These are phyloP conservation scores for Omphalotus guepiniiformis DNA, from an alignment of 768 basidiomycete species.

Conservation along the genomic window DNA sequence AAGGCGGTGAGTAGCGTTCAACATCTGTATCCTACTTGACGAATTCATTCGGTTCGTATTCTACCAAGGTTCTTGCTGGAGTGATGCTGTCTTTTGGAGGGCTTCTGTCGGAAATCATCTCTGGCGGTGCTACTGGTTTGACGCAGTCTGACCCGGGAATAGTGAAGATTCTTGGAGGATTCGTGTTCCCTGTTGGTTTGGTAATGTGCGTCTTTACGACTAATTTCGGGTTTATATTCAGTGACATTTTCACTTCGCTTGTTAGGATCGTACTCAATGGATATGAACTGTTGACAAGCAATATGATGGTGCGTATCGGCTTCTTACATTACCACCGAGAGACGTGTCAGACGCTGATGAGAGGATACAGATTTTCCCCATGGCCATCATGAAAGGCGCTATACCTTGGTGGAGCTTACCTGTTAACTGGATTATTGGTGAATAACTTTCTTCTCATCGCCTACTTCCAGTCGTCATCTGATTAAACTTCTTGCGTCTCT, in stretches of 20 bases:
- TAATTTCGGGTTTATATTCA: not conserved
- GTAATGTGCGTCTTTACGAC: conserved; percentile 48
- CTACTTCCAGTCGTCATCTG: not conserved
- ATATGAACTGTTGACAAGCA: conserved; percentile 68
- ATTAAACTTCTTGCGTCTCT: conserved; percentile 5
- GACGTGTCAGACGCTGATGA: not conserved
- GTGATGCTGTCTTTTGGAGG: conserved; percentile 75
- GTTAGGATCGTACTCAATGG: conserved; percentile 69
- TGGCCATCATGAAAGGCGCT: conserved; percentile 56
- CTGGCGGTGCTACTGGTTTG: conserved; percentile 54
- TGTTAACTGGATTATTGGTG: conserved; percentile 67
- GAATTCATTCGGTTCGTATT: too few relatives aligned
- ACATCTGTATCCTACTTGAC: not conserved
- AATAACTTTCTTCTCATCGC: conserved; percentile 5
- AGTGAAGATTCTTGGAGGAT: conserved; percentile 59
- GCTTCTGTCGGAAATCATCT: conserved; percentile 53
- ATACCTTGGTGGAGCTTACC: conserved; percentile 70
- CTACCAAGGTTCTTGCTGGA: conserved; percentile 60
- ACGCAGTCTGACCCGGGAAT: conserved; percentile 57
- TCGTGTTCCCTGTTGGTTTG: conserved; percentile 75
- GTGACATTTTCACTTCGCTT: not conserved
- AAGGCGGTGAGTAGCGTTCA: conserved; percentile 65
- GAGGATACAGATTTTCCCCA: conserved; percentile 53
- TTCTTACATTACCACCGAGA: not conserved
- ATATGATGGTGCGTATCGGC: conserved; percentile 56